A percentile compares a stretch with the other conserved stretches of the same genome.
phyloP scores from a whole-genome alignment of 1,284 basidiomycete genomes.

The Sphagnurus paluster region DNA sequence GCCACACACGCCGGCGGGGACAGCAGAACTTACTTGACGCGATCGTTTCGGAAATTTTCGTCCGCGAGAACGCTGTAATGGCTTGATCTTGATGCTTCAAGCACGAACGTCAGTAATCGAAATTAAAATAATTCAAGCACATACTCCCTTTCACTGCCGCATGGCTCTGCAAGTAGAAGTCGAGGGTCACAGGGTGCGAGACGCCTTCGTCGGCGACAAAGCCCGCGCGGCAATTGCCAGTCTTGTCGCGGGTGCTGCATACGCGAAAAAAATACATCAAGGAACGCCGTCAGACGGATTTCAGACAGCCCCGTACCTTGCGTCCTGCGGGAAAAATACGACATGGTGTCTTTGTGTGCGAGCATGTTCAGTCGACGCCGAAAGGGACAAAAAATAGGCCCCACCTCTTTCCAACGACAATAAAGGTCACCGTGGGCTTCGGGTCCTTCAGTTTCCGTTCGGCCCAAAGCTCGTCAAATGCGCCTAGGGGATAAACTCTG shows the following conservation, averaged over 20 bases:
- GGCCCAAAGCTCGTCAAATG: constrained; percentile 13
- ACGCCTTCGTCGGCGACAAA: constrained; percentile 16
- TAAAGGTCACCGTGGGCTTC: constrained; percentile 13
- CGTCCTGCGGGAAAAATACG: constrained; percentile 17
- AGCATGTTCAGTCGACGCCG: background rate
- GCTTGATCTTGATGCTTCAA: constrained; percentile 16
- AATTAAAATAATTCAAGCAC: background rate
- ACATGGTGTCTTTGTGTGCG: constrained; percentile 13
- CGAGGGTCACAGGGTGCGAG: constrained; percentile 11
- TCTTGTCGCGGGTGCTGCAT: constrained; percentile 13
- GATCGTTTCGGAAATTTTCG: constrained; percentile 13
- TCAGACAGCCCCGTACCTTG: constrained; percentile 11
- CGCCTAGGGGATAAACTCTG: constrained; percentile 3
- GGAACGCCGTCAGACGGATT: background rate
- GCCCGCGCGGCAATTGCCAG: constrained; percentile 18
- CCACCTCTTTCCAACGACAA: constrained; percentile 15
- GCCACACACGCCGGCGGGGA: background rate
- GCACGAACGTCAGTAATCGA: background rate
- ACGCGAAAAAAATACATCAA: constrained; percentile 7
- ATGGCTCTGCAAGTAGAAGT: constrained; percentile 17
- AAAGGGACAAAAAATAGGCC: background rate
- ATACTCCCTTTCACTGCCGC: constrained; percentile 19
- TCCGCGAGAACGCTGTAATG: constrained; percentile 17
- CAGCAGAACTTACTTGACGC: constrained; percentile 13
- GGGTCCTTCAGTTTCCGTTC: constrained; percentile 6